Conservation (phyloP, 2,329 filamentous ascomycete species). For the Aureobasidium melanogenum region DNA sequence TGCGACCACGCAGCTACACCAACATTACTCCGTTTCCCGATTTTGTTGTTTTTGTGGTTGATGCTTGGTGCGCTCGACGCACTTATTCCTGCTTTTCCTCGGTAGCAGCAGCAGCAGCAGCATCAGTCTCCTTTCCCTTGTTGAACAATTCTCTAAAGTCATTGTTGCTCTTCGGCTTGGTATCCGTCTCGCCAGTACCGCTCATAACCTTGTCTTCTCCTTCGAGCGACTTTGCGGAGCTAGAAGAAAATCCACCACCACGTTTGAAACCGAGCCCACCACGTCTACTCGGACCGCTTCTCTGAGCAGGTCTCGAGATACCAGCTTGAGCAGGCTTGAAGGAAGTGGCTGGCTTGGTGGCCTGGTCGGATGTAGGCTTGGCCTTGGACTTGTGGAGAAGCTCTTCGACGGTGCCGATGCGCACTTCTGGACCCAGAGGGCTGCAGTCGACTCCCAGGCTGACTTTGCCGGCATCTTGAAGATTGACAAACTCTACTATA, state of each 20-base stretch:
- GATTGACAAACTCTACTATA: slow-evolving; percentile 69
- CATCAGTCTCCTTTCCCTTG: slow-evolving; percentile 26
- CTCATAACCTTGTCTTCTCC: slow-evolving; percentile 10
- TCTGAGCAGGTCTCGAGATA: slow-evolving; percentile 38
- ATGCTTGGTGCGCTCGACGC: not conserved
- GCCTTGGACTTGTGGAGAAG: slow-evolving; percentile 36
- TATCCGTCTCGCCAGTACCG: not conserved
- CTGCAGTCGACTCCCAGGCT: slow-evolving; percentile 38
- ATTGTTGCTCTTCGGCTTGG: slow-evolving; percentile 43
- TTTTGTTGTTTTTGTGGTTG: not conserved
- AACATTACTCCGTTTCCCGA: not conserved
- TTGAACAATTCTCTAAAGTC: slow-evolving; percentile 50
- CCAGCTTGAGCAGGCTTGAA: slow-evolving; percentile 21
- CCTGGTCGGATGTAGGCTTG: slow-evolving; percentile 25
- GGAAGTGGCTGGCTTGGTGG: slow-evolving; percentile 17
- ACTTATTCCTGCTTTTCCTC: not conserved
- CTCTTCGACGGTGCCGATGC: slow-evolving; percentile 44
- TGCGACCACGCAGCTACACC: not conserved
- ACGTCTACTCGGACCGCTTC: slow-evolving; percentile 32
- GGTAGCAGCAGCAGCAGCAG: not conserved
- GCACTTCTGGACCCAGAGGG: slow-evolving; percentile 30
- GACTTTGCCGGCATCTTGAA: slow-evolving; percentile 63
- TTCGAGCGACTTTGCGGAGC: slow-evolving; percentile 16
- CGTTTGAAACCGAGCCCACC: slow-evolving; percentile 44
- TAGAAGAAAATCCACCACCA: slow-evolving; percentile 20